Conservation (phyloP, 176 grass and related monocot species). For the Themeda triandra region DNA sequence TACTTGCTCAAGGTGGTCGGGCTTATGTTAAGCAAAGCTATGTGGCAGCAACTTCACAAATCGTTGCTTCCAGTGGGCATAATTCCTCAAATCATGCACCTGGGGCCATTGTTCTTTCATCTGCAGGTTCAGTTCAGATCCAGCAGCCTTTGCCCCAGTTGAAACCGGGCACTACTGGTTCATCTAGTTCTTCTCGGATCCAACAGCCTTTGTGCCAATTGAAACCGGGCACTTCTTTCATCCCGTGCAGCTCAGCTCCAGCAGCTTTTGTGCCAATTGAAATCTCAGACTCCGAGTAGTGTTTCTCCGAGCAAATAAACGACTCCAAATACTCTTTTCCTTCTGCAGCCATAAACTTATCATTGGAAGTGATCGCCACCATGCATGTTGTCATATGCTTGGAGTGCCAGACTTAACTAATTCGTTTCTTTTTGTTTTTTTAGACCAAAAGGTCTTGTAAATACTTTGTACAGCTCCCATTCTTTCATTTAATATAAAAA, state of each 20-base stretch:
- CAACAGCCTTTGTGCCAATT: neutral
- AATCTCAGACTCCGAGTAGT: conserved; percentile 23
- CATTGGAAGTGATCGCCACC: neutral
- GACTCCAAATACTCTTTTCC: neutral
- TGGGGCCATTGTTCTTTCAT: neutral
- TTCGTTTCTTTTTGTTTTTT: too few relatives aligned
- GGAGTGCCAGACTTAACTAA: too few relatives aligned
- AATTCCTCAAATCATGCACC: neutral
- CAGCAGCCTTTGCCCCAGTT: neutral
- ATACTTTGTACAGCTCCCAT: too few relatives aligned
- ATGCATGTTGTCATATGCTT: too few relatives aligned
- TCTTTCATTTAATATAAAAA: too few relatives aligned
- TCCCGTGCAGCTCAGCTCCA: neutral
- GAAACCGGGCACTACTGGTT: neutral
- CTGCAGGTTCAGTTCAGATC: neutral
- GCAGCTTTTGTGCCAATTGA: neutral
- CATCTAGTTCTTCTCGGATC: neutral
- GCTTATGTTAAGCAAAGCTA: neutral
- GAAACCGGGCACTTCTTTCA: conserved; percentile 16
- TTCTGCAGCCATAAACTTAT: neutral
- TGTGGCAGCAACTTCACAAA: neutral
- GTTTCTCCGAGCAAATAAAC: neutral
- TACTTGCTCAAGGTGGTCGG: neutral
- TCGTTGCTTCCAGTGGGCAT: neutral
- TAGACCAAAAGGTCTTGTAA: too few relatives aligned